Conservation (phyloP, 495 filamentous ascomycete genomes). For the Diplogelasinospora grovesii region DNA sequence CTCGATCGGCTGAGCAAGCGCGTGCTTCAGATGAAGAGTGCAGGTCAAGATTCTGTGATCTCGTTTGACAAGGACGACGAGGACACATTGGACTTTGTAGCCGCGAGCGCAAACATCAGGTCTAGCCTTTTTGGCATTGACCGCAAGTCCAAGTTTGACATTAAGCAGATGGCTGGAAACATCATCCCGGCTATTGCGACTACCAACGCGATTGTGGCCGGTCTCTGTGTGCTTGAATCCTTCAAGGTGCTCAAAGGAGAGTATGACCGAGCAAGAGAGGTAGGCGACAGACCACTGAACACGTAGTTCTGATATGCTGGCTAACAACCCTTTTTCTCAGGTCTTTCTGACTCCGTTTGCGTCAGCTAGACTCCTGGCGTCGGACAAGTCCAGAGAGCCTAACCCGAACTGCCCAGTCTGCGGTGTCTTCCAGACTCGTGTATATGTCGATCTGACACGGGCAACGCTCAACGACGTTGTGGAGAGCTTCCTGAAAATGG, state of each 20-base stretch:
- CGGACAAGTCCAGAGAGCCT: constrained; percentile 65
- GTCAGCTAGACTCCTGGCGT: constrained; percentile 63
- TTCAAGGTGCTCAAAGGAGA: constrained; percentile 84
- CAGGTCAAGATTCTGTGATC: constrained; percentile 54
- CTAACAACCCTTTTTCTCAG: constrained; percentile 20
- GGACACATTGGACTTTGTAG: constrained; percentile 92
- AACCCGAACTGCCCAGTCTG: constrained; percentile 79
- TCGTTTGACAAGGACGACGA: constrained; percentile 96
- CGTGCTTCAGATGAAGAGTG: constrained; percentile 53
- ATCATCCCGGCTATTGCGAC: constrained; percentile 99
- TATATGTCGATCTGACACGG: constrained; percentile 61
- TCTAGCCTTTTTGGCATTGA: constrained; percentile 83
- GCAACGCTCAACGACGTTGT: constrained; percentile 82
- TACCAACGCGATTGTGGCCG: constrained; percentile 93
- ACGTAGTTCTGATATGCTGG: background rate
- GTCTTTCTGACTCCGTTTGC: constrained; percentile 82
- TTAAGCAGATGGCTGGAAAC: constrained; percentile 98
- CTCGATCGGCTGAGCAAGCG: constrained; percentile 69
- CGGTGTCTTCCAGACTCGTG: constrained; percentile 58
- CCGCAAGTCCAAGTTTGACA: constrained; percentile 84
- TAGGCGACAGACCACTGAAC: too few relatives aligned
- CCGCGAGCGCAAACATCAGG: constrained; percentile 80
- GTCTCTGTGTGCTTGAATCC: constrained; percentile 85
- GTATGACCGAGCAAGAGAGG: constrained; percentile 52
- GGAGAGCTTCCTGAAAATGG: constrained; percentile 56